These are phyloP conservation scores for Ophiostoma novo-ulmi DNA, from an alignment of 2,329 filamentous ascomycete genomes.

Conservation along the genomic window DNA sequence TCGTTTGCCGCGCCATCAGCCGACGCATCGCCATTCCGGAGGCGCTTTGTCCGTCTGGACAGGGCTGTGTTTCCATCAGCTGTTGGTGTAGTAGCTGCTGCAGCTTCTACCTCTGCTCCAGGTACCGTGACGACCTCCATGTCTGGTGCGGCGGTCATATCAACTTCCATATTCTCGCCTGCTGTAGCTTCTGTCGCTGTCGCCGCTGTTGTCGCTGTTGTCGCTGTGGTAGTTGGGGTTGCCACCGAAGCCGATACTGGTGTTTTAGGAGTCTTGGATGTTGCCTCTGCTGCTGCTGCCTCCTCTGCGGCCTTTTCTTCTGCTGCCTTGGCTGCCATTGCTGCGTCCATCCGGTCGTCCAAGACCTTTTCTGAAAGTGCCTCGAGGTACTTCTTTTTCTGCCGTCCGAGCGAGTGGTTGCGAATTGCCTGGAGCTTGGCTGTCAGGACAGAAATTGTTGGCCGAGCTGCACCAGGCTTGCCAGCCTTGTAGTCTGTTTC, in stretches of 20 bases:
- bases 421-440: constrained; percentile 23
- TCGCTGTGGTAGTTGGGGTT: neutral
- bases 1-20: neutral
- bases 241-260: too few species aligned
- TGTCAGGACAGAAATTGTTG: constrained; percentile 22
- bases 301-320: constrained; percentile 6
- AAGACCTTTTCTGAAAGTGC: constrained; percentile 25
- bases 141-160: constrained; percentile 32
- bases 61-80: neutral
- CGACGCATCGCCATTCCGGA: neutral
- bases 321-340: constrained; percentile 15
- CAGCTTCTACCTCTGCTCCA: constrained; percentile 30
- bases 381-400: constrained; percentile 27
- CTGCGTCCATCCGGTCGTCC: constrained; percentile 21
- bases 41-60: constrained; percentile 1
- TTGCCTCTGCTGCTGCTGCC: neutral
- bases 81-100: constrained; percentile 4
- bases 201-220: neutral
- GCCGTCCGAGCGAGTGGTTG: constrained; percentile 25
- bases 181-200: neutral
- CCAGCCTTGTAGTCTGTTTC: constrained; percentile 19
- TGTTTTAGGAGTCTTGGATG: too few species aligned
- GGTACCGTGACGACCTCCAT: constrained; percentile 23
- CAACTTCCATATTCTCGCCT: constrained; percentile 37
- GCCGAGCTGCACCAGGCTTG: constrained; percentile 21